Conservation (phyloP, 2,329 filamentous ascomycete species). For the Penicillium sp. region DNA sequence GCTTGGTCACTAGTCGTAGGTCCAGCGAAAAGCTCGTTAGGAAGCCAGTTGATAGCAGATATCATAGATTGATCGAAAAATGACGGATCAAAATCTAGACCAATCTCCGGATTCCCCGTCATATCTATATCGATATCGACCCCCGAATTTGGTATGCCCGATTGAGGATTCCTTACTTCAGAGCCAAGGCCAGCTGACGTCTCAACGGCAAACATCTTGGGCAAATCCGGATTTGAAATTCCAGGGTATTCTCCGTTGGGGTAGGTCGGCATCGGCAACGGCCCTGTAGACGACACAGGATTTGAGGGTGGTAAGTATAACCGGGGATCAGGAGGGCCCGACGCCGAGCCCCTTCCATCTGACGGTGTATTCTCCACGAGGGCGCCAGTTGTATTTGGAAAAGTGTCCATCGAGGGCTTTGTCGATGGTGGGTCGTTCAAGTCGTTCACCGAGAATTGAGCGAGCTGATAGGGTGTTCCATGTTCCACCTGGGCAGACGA, state of each 20-base stretch:
- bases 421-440: not conserved
- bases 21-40: constrained; percentile 29
- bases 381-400: not conserved
- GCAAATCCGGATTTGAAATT: constrained; percentile 9
- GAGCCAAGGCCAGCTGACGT: constrained; percentile 3
- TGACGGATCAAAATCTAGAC: constrained; percentile 25
- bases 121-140: constrained; percentile 22
- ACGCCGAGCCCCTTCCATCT: not conserved
- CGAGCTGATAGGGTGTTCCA: constrained; percentile 1
- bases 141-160: constrained; percentile 6
- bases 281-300: constrained; percentile 4
- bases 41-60: constrained; percentile 41
- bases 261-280: constrained; percentile 8
- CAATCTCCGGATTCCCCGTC: constrained; percentile 15
- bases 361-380: not conserved
- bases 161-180: constrained; percentile 10
- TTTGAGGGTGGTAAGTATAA: constrained; percentile 9
- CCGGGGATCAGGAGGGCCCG: constrained; percentile 1
- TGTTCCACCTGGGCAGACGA: not conserved
- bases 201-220: constrained; percentile 9
- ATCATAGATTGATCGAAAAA: constrained; percentile 28
- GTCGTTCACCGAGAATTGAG: constrained; percentile 7
- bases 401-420: not conserved
- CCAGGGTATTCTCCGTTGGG: constrained; percentile 8
- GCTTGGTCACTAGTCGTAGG: constrained; percentile 10